Evolutionary conservation across 768 basidiomycete species (phyloP), one percentile per base, ranked within the genome.

Genomic region (Russula ochroleuca): DNA sequence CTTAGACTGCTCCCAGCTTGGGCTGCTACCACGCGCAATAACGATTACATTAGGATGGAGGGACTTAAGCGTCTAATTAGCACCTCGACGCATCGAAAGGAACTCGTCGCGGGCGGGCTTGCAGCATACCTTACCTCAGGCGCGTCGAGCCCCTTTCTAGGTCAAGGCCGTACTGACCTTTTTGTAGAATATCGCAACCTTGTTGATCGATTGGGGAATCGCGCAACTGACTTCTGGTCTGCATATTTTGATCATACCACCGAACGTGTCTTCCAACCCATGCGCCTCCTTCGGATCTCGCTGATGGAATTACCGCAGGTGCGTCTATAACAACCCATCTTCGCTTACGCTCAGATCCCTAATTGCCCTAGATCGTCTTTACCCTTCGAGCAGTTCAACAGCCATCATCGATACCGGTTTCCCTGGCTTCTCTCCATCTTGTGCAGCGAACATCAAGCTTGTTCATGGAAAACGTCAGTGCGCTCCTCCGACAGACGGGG

Each of bases 11-110:
- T n/a, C 43, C 21, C 49, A 79, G 84, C 85, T 5, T 92, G 87
- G 88, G 87, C 85, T 37, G 89, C 89, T 3, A 90, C 87, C 3
- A 87, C 84, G 17, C 83, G 74, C 57, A 76, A 90, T 70, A 61
- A 76, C 0, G 81, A 88, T 64, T 91, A 81, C 62, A 73, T 90
- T 54, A 78, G 78, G 28, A 81, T 84, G 73, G 79, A 86, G 69
- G 90, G 90, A 23, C 73, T 88, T 67, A 85, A 87, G 58, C 77
- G 77, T 59, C 72, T 83, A 14, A 81, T 87, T 7, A 76, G 75
- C 67, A 73, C 81, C 48, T 70, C 77, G 19, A 62, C 69, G 23
- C 87, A 92, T 69, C 81, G 88, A 21, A 85, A 91, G 67, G 90
- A 92, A 71, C 75, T 91, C 47, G 85, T 90, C 11, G 87, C 89